Conservation (phyloP, 2,329 filamentous ascomycete species). For the Furcasterigmium furcatum region DNA sequence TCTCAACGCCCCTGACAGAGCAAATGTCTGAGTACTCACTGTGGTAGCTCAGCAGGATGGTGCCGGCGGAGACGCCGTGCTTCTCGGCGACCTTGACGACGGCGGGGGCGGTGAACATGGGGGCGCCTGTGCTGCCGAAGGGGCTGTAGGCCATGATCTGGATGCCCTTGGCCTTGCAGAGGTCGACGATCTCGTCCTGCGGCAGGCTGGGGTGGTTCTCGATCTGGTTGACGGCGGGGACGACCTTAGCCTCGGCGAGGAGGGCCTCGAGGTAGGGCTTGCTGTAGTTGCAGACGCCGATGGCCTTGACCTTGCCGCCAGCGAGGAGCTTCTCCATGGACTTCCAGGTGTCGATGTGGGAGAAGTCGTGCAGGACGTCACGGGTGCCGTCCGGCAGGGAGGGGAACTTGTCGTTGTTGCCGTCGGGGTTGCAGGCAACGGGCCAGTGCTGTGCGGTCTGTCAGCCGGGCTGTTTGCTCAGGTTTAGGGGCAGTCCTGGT, state of each 20-base stretch:
- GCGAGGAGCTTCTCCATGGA: conserved; percentile 65
- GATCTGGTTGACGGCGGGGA: conserved; percentile 69
- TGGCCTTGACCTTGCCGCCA: conserved; percentile 52
- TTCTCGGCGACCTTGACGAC: conserved; percentile 63
- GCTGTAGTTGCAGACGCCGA: conserved; percentile 59
- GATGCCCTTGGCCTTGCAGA: conserved; percentile 66
- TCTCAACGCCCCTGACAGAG: no score
- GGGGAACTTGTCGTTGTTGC: conserved; percentile 72
- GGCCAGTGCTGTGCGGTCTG: conserved; percentile 66
- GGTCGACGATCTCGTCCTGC: conserved; percentile 68
- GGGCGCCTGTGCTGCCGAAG: conserved; percentile 61
- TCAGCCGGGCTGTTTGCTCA: conserved; percentile 2
- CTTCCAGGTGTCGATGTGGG: conserved; percentile 75
- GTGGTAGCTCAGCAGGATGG: conserved; percentile 69
- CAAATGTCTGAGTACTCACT: no score
- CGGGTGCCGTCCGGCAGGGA: conserved; percentile 70
- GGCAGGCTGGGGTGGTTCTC: conserved; percentile 71
- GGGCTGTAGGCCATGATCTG: conserved; percentile 71
- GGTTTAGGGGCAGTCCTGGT: background rate
- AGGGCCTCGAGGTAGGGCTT: conserved; percentile 53
- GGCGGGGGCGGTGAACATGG: conserved; percentile 60
- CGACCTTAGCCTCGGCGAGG: conserved; percentile 45
- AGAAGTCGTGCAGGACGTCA: conserved; percentile 67
- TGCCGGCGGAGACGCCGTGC: conserved; percentile 56
- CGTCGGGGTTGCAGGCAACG: conserved; percentile 74